phyloP scores from a whole-genome alignment of 371 early-diverging fungal species.

The Actinomortierella ambigua region DNA sequence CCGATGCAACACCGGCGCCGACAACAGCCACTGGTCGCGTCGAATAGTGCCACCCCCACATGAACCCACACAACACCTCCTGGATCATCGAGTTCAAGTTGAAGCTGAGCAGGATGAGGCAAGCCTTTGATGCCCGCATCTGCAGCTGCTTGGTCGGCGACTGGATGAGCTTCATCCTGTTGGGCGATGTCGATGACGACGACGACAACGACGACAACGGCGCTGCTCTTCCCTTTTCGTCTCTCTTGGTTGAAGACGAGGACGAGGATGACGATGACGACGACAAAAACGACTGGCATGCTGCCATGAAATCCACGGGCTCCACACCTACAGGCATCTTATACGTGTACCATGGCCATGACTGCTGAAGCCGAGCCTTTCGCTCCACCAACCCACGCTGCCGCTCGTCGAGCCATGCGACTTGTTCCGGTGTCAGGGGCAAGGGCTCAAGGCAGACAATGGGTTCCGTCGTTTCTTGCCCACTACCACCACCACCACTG shows the following conservation, averaged over 20 bases:
- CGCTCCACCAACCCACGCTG: slow-evolving; percentile 10
- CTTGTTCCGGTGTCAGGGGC: slow-evolving; percentile 27
- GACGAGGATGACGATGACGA: too few relatives aligned
- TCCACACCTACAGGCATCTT: slow-evolving; percentile 37
- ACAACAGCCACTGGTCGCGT: slow-evolving; percentile 34
- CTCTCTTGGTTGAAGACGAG: slow-evolving; percentile 1
- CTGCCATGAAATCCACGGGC: slow-evolving; percentile 34
- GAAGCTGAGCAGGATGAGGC: slow-evolving; percentile 28
- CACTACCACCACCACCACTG: too few relatives aligned
- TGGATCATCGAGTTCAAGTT: slow-evolving; percentile 41
- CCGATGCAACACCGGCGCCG: slow-evolving; percentile 31
- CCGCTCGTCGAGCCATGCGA: slow-evolving; percentile 33
- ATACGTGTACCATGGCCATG: slow-evolving; percentile 43
- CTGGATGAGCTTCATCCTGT: slow-evolving; percentile 4
- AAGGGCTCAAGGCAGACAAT: slow-evolving; percentile 11
- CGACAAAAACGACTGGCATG: too few relatives aligned
- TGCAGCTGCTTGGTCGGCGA: slow-evolving; percentile 10
- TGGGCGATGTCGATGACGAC: not conserved
- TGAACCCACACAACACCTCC: slow-evolving; percentile 40
- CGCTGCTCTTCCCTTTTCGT: not conserved
- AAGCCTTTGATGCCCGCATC: slow-evolving; percentile 13
- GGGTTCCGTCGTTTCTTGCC: too few relatives aligned
- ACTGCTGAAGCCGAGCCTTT: slow-evolving; percentile 20
- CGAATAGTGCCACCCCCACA: slow-evolving; percentile 45
- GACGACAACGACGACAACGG: not conserved